Evolutionary conservation across 2,329 filamentous ascomycete species (phyloP).

Genomic region (Hypoxylon sp.): DNA sequence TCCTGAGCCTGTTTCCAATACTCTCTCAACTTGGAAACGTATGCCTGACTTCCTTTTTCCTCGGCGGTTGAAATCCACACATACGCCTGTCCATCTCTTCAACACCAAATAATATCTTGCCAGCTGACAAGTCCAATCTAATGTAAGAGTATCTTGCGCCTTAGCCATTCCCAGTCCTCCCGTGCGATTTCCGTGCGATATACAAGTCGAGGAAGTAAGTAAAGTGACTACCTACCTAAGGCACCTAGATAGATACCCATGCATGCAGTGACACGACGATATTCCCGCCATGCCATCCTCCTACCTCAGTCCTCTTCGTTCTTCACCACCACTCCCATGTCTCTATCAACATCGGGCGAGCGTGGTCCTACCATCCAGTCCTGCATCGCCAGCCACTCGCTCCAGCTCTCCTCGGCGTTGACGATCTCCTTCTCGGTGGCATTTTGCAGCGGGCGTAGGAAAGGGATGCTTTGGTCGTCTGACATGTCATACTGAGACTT

Average conservation of each 20-base stretch:
- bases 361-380: constrained; percentile 97
- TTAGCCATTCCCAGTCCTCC: background rate
- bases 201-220: no score
- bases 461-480: constrained; percentile 84
- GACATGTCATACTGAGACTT: constrained; percentile 91
- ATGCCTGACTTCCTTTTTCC: constrained; percentile 9
- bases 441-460: constrained; percentile 81
- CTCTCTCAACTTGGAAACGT: constrained; percentile 10
- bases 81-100: constrained; percentile 16
- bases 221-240: no score
- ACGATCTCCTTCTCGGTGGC: constrained; percentile 82
- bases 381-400: constrained; percentile 94
- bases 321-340: constrained; percentile 45
- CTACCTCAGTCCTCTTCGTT: constrained; percentile 40
- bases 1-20: constrained; percentile 5
- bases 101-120: constrained; percentile 11
- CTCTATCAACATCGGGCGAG: constrained; percentile 59
- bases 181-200: background rate
- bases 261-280: constrained; percentile 4
- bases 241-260: no score
- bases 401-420: constrained; percentile 85
- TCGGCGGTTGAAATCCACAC: constrained; percentile 12
- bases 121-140: constrained; percentile 12
- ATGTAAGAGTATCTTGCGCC: constrained; percentile 3
- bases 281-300: background rate